These are phyloP conservation scores for Exophiala xenobiotica DNA, from an alignment of 2,329 filamentous ascomycete genomes.

Conservation along the genomic window DNA sequence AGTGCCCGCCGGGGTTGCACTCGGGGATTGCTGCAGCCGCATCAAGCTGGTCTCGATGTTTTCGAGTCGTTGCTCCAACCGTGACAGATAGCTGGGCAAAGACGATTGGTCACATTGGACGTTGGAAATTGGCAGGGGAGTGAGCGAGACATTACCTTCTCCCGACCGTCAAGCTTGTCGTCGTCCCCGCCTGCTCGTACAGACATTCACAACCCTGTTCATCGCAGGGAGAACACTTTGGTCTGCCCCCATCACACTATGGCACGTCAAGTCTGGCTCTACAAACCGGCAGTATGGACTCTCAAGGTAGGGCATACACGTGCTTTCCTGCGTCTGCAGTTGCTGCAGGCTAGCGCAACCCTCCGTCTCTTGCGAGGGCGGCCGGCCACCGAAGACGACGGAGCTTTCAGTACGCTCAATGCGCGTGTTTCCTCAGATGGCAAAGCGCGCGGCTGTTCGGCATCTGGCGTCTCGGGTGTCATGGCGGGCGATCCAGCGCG, in stretches of 20 bases:
- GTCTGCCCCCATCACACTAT: slow-evolving; percentile 23
- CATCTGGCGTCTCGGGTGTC: background rate
- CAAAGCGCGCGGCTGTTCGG: background rate
- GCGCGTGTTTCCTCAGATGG: background rate
- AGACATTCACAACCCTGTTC: slow-evolving; percentile 21
- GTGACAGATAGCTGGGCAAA: slow-evolving; percentile 17
- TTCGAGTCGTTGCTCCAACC: slow-evolving; percentile 19
- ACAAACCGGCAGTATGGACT: background rate
- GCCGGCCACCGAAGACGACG: background rate
- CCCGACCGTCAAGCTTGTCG: slow-evolving; percentile 19
- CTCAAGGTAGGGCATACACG: slow-evolving; percentile 1
- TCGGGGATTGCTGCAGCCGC: slow-evolving; percentile 10
- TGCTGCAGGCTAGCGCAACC: slow-evolving; percentile 11
- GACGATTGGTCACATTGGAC: background rate
- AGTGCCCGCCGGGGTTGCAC: slow-evolving; percentile 1
- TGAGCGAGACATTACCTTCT: slow-evolving; percentile 12
- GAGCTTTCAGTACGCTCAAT: background rate
- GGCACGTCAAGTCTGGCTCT: background rate
- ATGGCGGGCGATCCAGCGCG: background rate
- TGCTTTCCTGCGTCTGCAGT: slow-evolving; percentile 13
- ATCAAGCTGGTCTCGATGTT: slow-evolving; percentile 17
- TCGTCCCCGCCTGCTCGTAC: slow-evolving; percentile 21
- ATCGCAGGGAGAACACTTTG: slow-evolving; percentile 20
- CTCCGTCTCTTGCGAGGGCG: slow-evolving; percentile 12
- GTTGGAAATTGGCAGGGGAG: background rate